These are phyloP conservation scores for Monocercomonoides exilis DNA, from an alignment of 78 protist genomes.

Conservation along the genomic window DNA sequence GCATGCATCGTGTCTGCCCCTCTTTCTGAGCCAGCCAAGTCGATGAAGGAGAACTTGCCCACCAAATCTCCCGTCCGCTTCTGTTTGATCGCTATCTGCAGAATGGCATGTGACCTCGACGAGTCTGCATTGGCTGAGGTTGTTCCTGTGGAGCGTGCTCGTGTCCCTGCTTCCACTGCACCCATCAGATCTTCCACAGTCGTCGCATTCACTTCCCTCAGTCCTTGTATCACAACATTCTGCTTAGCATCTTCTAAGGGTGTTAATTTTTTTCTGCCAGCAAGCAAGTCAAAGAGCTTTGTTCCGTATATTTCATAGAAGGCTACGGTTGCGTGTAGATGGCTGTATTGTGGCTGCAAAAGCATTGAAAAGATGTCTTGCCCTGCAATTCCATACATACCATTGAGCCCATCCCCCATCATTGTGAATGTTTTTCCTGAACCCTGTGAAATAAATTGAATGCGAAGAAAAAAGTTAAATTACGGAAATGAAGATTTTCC, in stretches of 20 bases:
- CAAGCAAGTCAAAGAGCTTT: conserved; percentile 72
- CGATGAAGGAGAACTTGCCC: conserved; percentile 77
- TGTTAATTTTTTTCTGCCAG: conserved; percentile 46
- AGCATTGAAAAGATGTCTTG: conserved; percentile 64
- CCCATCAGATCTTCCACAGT: conserved; percentile 44
- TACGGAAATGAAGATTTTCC: too few species aligned
- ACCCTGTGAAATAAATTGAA: neutral
- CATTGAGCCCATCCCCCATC: conserved; percentile 31
- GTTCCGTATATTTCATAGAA: conserved; percentile 86
- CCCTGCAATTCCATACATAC: conserved; percentile 62
- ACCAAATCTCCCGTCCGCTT: neutral
- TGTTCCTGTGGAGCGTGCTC: conserved; percentile 42
- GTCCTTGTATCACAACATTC: conserved; percentile 71
- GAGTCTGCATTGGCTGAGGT: conserved; percentile 81
- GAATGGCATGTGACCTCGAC: conserved; percentile 84
- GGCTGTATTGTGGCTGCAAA: neutral
- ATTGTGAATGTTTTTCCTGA: conserved; percentile 55
- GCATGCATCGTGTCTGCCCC: conserved; percentile 69
- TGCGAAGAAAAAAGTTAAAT: neutral
- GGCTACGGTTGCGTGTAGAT: conserved; percentile 17
- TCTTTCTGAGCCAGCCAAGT: conserved; percentile 84
- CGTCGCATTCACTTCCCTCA: conserved; percentile 45
- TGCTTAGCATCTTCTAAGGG: conserved; percentile 67
- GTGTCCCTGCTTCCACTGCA: conserved; percentile 51
- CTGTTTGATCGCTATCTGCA: conserved; percentile 51